Percentiles rank a stretch among this genome's conserved stretches.
phyloP scores from a whole-genome alignment of 371 early-diverging fungal species.

The Mucor circinelloides region DNA sequence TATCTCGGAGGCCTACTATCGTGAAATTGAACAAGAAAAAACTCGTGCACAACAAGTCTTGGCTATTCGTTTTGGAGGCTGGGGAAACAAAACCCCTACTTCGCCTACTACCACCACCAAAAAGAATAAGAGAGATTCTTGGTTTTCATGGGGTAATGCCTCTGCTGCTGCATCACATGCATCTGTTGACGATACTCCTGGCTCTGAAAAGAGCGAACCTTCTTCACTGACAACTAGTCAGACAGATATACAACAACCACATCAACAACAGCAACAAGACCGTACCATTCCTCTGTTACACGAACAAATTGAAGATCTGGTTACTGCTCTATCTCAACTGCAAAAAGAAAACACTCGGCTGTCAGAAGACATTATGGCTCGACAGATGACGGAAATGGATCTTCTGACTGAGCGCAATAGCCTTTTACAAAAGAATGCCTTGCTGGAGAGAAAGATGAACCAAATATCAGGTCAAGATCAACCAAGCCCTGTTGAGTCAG shows the following conservation, averaged over 20 bases:
- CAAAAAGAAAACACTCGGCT: conserved; percentile 57
- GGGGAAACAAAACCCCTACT: conserved; percentile 14
- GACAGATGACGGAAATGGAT: conserved; percentile 60
- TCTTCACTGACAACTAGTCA: conserved; percentile 2
- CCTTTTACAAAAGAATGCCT: conserved; percentile 21
- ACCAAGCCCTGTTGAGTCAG: conserved; percentile 22
- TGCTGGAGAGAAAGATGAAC: conserved; percentile 22
- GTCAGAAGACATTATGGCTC: conserved; percentile 48
- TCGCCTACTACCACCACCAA: neutral
- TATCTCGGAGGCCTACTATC: conserved; percentile 67
- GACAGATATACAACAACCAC: neutral
- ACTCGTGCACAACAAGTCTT: conserved; percentile 55
- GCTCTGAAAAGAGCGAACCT: neutral
- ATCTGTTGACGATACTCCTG: neutral
- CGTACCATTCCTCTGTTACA: conserved; percentile 37
- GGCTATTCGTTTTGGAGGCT: conserved; percentile 41
- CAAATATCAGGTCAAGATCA: conserved; percentile 2
- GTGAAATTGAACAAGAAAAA: conserved; percentile 61
- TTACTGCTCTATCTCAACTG: conserved; percentile 53
- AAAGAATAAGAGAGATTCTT: conserved; percentile 31
- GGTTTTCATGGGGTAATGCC: conserved; percentile 30
- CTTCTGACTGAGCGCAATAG: conserved; percentile 24
- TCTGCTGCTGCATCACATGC: neutral
- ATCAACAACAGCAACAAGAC: conserved; percentile 9
- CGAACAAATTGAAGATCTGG: conserved; percentile 65